Evolutionary conservation across 306 rosid genomes (phyloP).

Genomic region (Castanopsis chinensis): DNA sequence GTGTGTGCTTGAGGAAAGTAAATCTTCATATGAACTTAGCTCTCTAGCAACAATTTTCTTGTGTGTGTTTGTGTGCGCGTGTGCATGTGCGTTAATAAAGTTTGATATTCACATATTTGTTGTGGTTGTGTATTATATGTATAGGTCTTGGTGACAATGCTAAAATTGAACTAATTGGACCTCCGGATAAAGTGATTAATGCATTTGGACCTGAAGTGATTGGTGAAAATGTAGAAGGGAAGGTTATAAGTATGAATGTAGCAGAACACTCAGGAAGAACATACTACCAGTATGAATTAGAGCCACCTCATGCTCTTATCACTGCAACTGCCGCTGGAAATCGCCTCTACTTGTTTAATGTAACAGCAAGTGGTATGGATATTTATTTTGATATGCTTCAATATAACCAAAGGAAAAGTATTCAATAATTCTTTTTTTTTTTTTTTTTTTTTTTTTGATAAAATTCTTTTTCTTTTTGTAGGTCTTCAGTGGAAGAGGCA

Average conservation of each 20-base stretch:
- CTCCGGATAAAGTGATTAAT: constrained; percentile 81
- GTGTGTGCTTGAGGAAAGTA: no score
- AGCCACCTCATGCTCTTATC: constrained; percentile 89
- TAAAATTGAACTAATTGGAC: constrained; percentile 78
- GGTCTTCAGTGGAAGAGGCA: constrained; percentile 99
- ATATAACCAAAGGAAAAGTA: constrained; percentile 12
- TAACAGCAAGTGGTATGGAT: constrained; percentile 77
- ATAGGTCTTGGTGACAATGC: constrained; percentile 81
- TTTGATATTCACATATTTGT: constrained; percentile 1
- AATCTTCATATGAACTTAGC: background rate
- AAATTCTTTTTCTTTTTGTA: constrained; percentile 31
- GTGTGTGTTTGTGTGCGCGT: accelerated
- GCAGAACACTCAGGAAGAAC: constrained; percentile 80
- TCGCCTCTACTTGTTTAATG: constrained; percentile 80
- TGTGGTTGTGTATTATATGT: constrained; percentile 3
- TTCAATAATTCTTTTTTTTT: constrained; percentile 3
- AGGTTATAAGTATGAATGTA: constrained; percentile 59
- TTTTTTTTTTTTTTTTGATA: no score
- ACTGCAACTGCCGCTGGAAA: constrained; percentile 98
- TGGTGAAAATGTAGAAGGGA: constrained; percentile 95
- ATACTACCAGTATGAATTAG: constrained; percentile 89
- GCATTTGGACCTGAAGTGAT: constrained; percentile 97
- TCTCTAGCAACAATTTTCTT: background rate
- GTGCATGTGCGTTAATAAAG: background rate
- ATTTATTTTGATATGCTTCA: constrained; percentile 3